Base-by-base conservation (phyloP, 108 stramenopile genomes). In the Pinguiococcus pyrenoidosus region DNA sequence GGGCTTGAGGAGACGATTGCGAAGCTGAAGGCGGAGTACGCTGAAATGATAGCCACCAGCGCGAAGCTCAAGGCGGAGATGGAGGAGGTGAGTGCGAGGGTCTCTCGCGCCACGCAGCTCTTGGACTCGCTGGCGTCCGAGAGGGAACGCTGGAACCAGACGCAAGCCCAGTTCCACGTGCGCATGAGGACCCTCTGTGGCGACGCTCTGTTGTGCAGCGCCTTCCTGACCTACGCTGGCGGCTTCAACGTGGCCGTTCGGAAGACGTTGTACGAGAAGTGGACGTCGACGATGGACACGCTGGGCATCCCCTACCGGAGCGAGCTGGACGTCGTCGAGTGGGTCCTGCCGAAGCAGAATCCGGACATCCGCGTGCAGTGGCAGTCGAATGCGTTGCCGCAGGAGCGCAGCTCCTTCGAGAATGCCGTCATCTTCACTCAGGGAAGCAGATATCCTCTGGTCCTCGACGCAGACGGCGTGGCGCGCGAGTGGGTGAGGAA, bases 401-500 rank as follows among this genome's bases (percentile, higher is more conserved):
- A 68, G 24, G 97, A 99, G 53, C 71, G 72, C 21, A 60, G 95
- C 8, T 89, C 83, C 62, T 66, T 87, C 21, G 91, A 95, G 62
- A 99, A 99, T 49, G 92, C 88, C 9, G 83, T 90, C 13, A 85
- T 96, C 44, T 57, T 99, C 13, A n/a, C n/a, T n/a, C n/a, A n/a
- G n/a, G n/a, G n/a, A n/a, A n/a, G n/a, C n/a, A n/a, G n/a, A 9
- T 46, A 46, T 16, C 30, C 29, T 9, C 25, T 95, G n/a, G 73
- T 96, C 29, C 83, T 99, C 37, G 97, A 99, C 57, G n/a, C n/a
- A n/a, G n/a, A n/a, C n/a, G 97, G 97, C 9, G 68, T 83, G 51
- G 93, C 97, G 0, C 79, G 68, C 44, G 54, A 49, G 14, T 98
- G 88, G 61, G 44, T 93, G 21, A 82, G 87, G 82, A 76, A 79